Base-by-base conservation (phyloP, 805 yeast species). In the Candida odintsovae region DNA sequence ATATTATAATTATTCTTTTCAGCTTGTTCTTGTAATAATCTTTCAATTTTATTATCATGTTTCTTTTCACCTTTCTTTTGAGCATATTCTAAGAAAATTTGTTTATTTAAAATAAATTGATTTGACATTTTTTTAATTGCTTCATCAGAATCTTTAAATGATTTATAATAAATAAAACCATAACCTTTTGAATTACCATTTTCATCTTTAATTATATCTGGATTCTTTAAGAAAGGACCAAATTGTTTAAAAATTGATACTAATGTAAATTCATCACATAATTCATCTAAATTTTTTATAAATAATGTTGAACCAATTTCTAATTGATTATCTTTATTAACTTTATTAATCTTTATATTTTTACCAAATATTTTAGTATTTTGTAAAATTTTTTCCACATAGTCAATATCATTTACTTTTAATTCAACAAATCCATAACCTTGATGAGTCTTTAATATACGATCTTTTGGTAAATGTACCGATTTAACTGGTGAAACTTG, bases 361-460 rank as follows among this genome's bases (percentile, higher is more conserved):
- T 82, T 78, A 2, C 83, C 86, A 59, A 63, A 86, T 40, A 90
- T 64, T 35, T 77, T 67, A 2, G 80, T 66, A 7, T 89, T 90
- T 48, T 75, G 69, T 59, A 87, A 62, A 1, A 86, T 64, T 48
- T 76, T 72, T 31, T 76, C 64, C 1, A 82, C 87, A 61, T 90
- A 92, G 9, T 80, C 83, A 0, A 85, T 83, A 55, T 89, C 97
- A 18, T 66, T 70, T 3, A 67, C 68, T 43, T 69, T 65, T 57
- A 86, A 83, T 59, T 87, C 94, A 1, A 86, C 84, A 66, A 94
- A 92, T 10, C 95, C 97, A 67, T 72, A 92, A 6, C 97, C 97
- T 57, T 85, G 95, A 57, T 86, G 90, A 1, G 76, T 69, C 49
- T 77, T 78, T 25, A 79, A 65, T 4, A 90, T 71, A 50, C 88